These are phyloP conservation scores for Sungouiella blattae DNA, from an alignment of 805 yeast genomes.

Conservation along the genomic window DNA sequence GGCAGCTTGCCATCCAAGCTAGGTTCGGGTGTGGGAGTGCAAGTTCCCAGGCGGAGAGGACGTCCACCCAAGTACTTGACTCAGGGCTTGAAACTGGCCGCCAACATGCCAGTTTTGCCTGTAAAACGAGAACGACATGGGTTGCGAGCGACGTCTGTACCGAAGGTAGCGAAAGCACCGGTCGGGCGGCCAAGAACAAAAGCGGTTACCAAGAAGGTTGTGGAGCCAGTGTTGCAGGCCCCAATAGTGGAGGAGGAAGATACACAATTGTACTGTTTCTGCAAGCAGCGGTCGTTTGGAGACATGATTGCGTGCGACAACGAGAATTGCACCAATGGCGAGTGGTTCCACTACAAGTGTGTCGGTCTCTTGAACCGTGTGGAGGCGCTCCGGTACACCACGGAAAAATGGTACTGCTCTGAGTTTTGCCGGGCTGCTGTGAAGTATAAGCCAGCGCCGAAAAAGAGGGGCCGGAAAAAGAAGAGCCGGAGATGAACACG, in stretches of 20 bases:
- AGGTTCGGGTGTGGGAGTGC: no score
- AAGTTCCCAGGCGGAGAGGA: no score
- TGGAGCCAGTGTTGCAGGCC: no score
- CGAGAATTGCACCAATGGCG: slow-evolving; percentile 40
- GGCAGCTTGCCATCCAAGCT: no score
- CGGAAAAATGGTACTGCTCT: slow-evolving; percentile 40
- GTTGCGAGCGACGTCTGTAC: no score
- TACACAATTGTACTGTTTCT: slow-evolving; percentile 20
- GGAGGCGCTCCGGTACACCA: slow-evolving; percentile 32
- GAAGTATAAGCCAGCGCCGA: neutral
- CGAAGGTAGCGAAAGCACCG: no score
- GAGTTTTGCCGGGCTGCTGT: slow-evolving; percentile 23
- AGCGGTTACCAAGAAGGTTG: no score
- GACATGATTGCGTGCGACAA: slow-evolving; percentile 29
- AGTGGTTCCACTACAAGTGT: slow-evolving; percentile 46
- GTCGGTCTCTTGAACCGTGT: slow-evolving; percentile 38
- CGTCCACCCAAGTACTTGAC: no score
- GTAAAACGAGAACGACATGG: no score
- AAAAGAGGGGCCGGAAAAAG: slow-evolving; percentile 2
- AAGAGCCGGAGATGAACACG: slow-evolving; percentile 1
- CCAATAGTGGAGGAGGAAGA: slow-evolving; percentile 5
- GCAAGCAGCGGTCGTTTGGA: slow-evolving; percentile 27
- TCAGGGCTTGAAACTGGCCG: no score
- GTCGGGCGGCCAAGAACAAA: neutral
- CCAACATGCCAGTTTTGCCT: no score